Conservation (phyloP, 257 asterid genomes). For the Anisodus tanguticus region DNA sequence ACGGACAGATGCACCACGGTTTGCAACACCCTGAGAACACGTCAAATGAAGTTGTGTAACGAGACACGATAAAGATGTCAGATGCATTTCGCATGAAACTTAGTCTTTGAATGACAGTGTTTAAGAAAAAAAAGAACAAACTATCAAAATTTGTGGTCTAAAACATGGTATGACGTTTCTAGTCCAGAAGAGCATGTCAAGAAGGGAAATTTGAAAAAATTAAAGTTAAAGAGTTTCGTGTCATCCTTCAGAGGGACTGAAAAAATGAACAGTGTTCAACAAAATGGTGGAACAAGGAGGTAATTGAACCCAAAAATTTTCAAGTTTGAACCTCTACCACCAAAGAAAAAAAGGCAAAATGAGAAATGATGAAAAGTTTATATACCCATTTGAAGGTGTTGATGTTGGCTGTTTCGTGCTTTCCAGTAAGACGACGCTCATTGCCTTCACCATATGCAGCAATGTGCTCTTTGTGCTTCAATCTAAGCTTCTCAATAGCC, state of each 20-base stretch:
- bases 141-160: background rate
- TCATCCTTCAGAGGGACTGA: background rate
- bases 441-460: slow-evolving; percentile 97
- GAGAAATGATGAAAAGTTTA: background rate
- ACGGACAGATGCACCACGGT: slow-evolving; percentile 93
- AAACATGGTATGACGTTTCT: too few species aligned
- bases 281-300: too few species aligned
- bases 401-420: slow-evolving; percentile 84
- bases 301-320: too few species aligned
- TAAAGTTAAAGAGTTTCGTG: slow-evolving; percentile 44
- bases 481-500: slow-evolving; percentile 81
- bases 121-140: background rate
- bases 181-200: too few species aligned
- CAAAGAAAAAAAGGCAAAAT: background rate
- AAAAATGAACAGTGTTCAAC: too few species aligned
- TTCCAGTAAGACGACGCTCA: slow-evolving; percentile 92
- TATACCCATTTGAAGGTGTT: slow-evolving; percentile 80
- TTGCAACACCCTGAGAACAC: slow-evolving; percentile 76
- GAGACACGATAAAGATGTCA: background rate
- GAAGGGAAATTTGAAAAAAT: too few species aligned
- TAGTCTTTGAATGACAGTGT: background rate
- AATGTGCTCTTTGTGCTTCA: slow-evolving; percentile 84
- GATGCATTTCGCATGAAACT: slow-evolving; percentile 39
- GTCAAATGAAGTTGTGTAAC: background rate
- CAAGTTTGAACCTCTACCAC: too few species aligned